Percentiles rank a stretch among this genome's conserved stretches.
These are phyloP conservation scores for Lachnellula willkommii DNA, from an alignment of 2,329 filamentous ascomycete genomes.

Conservation along the genomic window DNA sequence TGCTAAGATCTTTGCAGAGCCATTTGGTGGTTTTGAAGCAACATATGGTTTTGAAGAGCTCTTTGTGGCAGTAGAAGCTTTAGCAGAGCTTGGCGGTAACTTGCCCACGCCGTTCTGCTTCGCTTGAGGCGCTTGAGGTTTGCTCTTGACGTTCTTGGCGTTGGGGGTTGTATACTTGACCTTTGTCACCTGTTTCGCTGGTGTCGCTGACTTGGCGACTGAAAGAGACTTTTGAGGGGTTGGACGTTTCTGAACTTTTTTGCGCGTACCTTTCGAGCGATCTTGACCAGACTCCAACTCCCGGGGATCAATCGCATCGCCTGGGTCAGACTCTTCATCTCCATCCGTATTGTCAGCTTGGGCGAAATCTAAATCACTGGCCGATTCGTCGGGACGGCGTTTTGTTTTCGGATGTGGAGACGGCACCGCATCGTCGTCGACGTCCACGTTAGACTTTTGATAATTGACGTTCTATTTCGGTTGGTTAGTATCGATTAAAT, in stretches of 20 bases:
- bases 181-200: neutral
- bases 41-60: neutral
- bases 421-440: conserved; percentile 10
- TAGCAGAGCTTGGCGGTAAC: neutral
- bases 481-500: neutral
- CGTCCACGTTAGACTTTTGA: conserved; percentile 5
- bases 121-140: neutral
- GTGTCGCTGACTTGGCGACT: neutral
- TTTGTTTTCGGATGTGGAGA: neutral
- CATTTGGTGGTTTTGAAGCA: neutral
- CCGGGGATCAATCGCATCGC: conserved; percentile 5
- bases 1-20: neutral
- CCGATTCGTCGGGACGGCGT: conserved; percentile 2
- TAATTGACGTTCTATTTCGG: conserved; percentile 3
- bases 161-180: neutral
- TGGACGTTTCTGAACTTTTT: neutral
- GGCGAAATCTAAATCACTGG: conserved; percentile 16
- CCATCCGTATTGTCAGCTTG: conserved; percentile 7
- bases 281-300: conserved; percentile 5
- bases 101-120: neutral
- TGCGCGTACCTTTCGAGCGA: conserved; percentile 11
- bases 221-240: neutral
- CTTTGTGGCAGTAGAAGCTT: neutral
- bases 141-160: neutral
- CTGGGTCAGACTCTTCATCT: conserved; percentile 7